Base-by-base conservation (phyloP, 345 rosid species). In the Cardamine occulta region DNA sequence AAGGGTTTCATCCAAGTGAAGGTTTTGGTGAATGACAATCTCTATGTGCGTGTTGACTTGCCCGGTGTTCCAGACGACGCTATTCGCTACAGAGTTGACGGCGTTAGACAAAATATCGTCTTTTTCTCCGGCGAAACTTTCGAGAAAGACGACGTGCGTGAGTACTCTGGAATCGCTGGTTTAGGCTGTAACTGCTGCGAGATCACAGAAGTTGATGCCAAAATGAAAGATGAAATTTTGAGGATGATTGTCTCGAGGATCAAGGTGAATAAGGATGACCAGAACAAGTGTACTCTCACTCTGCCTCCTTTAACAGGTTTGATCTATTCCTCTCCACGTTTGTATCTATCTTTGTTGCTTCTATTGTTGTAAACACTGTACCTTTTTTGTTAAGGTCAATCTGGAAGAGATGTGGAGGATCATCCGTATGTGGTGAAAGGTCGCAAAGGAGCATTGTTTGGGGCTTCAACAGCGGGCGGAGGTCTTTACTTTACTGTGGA, bases 141-240 rank as follows among this genome's bases (percentile, higher is more conserved):
- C 18, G 7, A 8, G 7, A 54, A 12, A 4, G 62, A 42, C 11
- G 34, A 44, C 1, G 35, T 21, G 3, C 74, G 69, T 21, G 64
- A 68, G 34, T 68, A 76, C 70, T 76, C 75, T 1, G 64, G 74
- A 19, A 2, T 40, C 39, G 70, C 80, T 10, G 75, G 80, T 31
- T 13, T 76, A 0, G 56, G 49, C 2, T 76, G 80, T 60, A 73
- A 74, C 68, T 75, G 80, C 49, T 76, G 80, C 49, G 64, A 76
- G 63, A 76, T 76, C 74, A 76, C 80, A 1, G 32, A 37, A n/a
- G 79, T 74, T 1, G 57, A 74, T 4, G 56, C 70, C 2, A 40
- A 51, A 3, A 61, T 69, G 75, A 68, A 76, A 52, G 64, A 69
- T 8, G 75, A 75, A 6, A 64, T 76, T 5, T 52, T 76, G 28